Evolutionary conservation across 345 rosid genomes (phyloP), one percentile per base, ranked within the genome.

Genomic region (Hevea brasiliensis): DNA sequence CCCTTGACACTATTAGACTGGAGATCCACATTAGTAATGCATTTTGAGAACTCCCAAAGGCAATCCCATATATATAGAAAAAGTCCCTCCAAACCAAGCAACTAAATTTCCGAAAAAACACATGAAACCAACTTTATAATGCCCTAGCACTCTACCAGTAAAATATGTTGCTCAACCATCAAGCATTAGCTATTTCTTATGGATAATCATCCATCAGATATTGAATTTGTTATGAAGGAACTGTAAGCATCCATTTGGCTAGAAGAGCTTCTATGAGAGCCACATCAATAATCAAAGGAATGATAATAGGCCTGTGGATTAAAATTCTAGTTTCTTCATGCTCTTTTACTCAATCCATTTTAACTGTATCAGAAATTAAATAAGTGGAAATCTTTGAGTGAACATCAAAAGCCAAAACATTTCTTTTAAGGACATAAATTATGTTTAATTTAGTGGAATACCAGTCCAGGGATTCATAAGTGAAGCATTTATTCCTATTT

Each of bases 31-130:
- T 0, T 37, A 40, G 6, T 8, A 45, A 37, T 45, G 12, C 24
- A 58, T 24, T 67, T 67, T 50, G 26, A 40, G 15, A 40, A 63
- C 27, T 63, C 48, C 26, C 27, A 63, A 41, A 41, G 48, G 67
- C 17, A 41, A 8, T 1, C 26, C 50, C 67, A 63, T 6, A 18
- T 1, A 63, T 35, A 9, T 20, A 20, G 23, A n/a, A n/a, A n/a
- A n/a, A n/a, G n/a, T n/a, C n/a, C n/a, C n/a, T n/a, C n/a, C n/a
- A n/a, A n/a, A n/a, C n/a, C n/a, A n/a, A n/a, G n/a, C n/a, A n/a
- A n/a, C n/a, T n/a, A n/a, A n/a, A n/a, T n/a, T n/a, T n/a, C n/a
- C n/a, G n/a, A n/a, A n/a, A n/a, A n/a, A n/a, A n/a, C n/a, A n/a
- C n/a, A n/a, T n/a, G n/a, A n/a, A n/a, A n/a, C n/a, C n/a, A n/a